Base-by-base conservation (phyloP, 768 basidiomycete genomes). In the Tylopilus sp. region DNA sequence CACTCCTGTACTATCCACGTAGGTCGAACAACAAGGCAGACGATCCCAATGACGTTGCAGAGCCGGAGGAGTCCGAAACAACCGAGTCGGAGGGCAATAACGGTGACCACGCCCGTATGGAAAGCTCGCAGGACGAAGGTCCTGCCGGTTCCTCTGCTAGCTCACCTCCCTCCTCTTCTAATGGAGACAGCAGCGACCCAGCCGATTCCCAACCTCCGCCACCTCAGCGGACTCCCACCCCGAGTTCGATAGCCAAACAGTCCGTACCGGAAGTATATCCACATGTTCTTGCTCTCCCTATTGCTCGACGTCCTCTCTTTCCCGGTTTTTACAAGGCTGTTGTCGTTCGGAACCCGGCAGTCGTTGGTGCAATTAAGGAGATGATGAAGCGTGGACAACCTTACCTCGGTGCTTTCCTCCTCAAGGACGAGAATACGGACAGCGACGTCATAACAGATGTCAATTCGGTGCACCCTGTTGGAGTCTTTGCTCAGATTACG, bases 311-410 rank as follows among this genome's bases (percentile, higher is more conserved):
- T 17, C 96, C 96, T 1, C 85, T 98, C 42, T 98, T 98, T 74
- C 96, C 96, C 5, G 93, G 94, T 28, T 97, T 98, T 72, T 98
- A 98, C 80, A 97, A 98, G 69, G 96, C 95, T 3, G 95, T 98
- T 45, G 93, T 98, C 52, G 81, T 99, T 47, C 83, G 86, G 21
- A 90, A 98, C 59, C 92, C 92, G 0, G 80, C 84, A 0, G 96
- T 99, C 29, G 93, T 98, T 34, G 83, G 86, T 9, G 92, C 94
- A 14, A 89, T 99, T 66, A 91, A 93, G 72, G 94, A 97, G 66
- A 91, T 96, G 84, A 91, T 96, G 82, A 87, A 88, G 61, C 92
- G 92, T 38, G 95, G 95, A 1, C 96, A 98, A 67, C 94, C 95
- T 0, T 98, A 99, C 70, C 82, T 99, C 53, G 96, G 96, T 47